Percentiles rank a stretch among this genome's conserved stretches.
These are phyloP conservation scores for Hebeloma cylindrosporum DNA, from an alignment of 768 basidiomycete species.

Conservation along the genomic window DNA sequence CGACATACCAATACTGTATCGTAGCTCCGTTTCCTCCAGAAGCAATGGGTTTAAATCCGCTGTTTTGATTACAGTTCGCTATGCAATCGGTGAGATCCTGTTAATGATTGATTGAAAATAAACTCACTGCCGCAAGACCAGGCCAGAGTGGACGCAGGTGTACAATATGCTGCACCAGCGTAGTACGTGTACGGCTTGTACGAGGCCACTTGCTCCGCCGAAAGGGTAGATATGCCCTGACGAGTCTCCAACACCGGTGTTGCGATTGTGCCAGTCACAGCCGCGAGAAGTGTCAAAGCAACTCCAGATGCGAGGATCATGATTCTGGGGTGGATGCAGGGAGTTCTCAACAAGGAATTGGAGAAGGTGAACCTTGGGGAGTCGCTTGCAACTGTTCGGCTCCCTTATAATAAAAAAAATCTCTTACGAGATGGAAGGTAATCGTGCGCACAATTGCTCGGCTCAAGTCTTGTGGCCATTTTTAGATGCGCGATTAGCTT, in stretches of 20 bases:
- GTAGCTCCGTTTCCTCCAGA: slow-evolving; percentile 44
- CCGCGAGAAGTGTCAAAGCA: slow-evolving; percentile 18
- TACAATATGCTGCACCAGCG: slow-evolving; percentile 39
- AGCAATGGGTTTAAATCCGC: slow-evolving; percentile 41
- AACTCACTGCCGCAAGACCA: slow-evolving; percentile 55
- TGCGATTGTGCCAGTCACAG: slow-evolving; percentile 20
- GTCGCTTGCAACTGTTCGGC: no score
- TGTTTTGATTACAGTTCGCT: slow-evolving; percentile 42
- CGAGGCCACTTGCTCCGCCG: slow-evolving; percentile 26
- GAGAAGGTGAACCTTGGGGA: slow-evolving; percentile 3
- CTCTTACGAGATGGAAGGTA: no score
- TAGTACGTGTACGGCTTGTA: slow-evolving; percentile 50
- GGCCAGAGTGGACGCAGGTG: slow-evolving; percentile 37
- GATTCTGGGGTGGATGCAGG: not conserved
- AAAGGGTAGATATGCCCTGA: slow-evolving; percentile 30
- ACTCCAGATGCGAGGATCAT: slow-evolving; percentile 14
- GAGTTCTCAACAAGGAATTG: not conserved
- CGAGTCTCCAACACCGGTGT: slow-evolving; percentile 21
- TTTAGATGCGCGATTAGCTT: no score
- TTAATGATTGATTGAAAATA: not conserved
- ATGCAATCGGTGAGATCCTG: not conserved
- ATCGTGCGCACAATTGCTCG: no score
- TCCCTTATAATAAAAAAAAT: no score
- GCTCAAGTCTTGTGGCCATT: no score
- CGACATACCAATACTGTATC: slow-evolving; percentile 36